Evolutionary conservation across 2,329 filamentous ascomycete species (phyloP).

Genomic region (Clonostachys sp.): DNA sequence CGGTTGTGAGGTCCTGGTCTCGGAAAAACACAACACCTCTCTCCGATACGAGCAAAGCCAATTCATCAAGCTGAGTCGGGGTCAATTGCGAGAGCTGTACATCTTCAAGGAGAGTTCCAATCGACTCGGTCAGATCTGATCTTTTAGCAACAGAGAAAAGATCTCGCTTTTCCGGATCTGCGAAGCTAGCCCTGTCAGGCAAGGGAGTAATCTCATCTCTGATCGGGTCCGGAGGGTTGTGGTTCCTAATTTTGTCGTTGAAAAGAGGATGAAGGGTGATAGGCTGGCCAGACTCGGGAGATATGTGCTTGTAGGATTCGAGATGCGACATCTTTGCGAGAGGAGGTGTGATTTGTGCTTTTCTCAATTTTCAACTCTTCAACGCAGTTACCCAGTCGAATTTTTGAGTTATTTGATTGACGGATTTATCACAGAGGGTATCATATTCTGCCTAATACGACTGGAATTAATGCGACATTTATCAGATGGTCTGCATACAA

Average conservation of each 20-base stretch:
- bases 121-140: constrained; percentile 30
- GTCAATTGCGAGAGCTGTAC: constrained; percentile 39
- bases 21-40: constrained; percentile 77
- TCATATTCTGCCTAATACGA: too few relatives aligned
- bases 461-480: too few relatives aligned
- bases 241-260: constrained; percentile 35
- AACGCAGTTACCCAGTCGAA: too few relatives aligned
- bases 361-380: too few relatives aligned
- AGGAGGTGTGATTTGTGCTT: not conserved
- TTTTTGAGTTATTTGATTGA: too few relatives aligned
- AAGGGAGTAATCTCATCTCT: constrained; percentile 14
- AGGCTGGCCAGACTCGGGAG: constrained; percentile 40
- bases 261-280: constrained; percentile 39
- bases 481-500: too few relatives aligned
- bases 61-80: constrained; percentile 46
- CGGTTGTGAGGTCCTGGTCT: constrained; percentile 60
- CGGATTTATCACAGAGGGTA: too few relatives aligned
- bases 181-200: constrained; percentile 27
- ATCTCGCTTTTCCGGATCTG: constrained; percentile 36
- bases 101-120: constrained; percentile 27
- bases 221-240: constrained; percentile 30
- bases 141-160: constrained; percentile 30
- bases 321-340: constrained; percentile 15
- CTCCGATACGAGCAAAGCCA: constrained; percentile 70
- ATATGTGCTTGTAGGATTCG: constrained; percentile 40